Percentiles rank a stretch among this genome's conserved stretches.
These are phyloP conservation scores for Leccinum variicolor DNA, from an alignment of 768 basidiomycete genomes.

Conservation along the genomic window DNA sequence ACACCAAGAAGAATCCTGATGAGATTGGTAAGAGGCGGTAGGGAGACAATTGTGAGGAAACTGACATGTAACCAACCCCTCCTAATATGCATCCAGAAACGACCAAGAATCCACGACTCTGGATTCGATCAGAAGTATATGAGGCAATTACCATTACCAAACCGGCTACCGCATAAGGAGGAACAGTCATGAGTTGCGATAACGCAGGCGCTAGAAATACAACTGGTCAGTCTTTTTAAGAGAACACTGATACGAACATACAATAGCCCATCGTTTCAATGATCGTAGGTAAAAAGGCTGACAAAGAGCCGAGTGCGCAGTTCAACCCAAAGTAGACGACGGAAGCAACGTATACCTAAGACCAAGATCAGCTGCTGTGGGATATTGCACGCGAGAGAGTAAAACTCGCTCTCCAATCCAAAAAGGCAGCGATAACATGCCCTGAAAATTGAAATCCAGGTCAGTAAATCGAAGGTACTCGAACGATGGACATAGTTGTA, in stretches of 20 bases:
- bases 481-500: conserved; percentile 11
- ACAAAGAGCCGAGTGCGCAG: conserved; percentile 45
- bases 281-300: conserved; percentile 55
- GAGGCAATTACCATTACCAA: conserved; percentile 34
- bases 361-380: conserved; percentile 3
- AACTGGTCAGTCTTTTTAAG: neutral
- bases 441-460: conserved; percentile 27
- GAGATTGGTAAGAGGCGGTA: neutral
- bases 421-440: conserved; percentile 41
- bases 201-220: conserved; percentile 37
- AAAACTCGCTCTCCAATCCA: conserved; percentile 41
- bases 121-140: conserved; percentile 42
- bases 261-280: conserved; percentile 48
- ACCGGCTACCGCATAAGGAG: conserved; percentile 48
- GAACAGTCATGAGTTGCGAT: conserved; percentile 50
- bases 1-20: conserved; percentile 34
- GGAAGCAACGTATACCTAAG: conserved; percentile 42
- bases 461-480: neutral
- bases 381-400: neutral
- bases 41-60: neutral
- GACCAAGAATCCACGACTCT: conserved; percentile 40
- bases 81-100: conserved; percentile 28
- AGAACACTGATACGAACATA: conserved; percentile 17
- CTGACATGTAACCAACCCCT: conserved; percentile 43
- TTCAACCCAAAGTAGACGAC: conserved; percentile 47